phyloP scores from a whole-genome alignment of 331 rosid species.

The Quercus lobata region DNA sequence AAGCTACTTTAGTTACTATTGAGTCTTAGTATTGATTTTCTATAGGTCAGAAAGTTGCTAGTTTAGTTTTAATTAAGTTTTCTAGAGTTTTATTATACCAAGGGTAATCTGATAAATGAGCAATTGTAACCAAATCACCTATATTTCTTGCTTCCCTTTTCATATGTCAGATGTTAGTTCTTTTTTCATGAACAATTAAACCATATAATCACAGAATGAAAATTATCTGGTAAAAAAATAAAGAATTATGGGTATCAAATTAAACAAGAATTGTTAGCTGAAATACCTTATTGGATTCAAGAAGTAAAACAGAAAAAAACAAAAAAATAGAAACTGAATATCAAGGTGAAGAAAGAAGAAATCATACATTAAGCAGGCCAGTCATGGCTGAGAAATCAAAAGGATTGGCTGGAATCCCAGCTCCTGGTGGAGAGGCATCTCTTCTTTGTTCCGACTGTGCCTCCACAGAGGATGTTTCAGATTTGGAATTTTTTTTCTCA shows the following conservation, averaged over 20 bases:
- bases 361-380: conserved; percentile 88
- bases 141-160: background rate
- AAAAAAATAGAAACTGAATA: background rate
- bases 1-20: too few relatives aligned
- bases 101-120: background rate
- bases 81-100: too few relatives aligned
- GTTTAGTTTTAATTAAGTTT: too few relatives aligned
- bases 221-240: background rate
- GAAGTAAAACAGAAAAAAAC: background rate
- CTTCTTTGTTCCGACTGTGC: conserved; percentile 37
- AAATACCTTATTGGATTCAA: background rate
- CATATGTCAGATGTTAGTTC: background rate
- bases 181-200: background rate
- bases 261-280: background rate
- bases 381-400: conserved; percentile 94
- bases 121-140: background rate
- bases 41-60: too few relatives aligned
- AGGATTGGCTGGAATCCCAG: conserved; percentile 61
- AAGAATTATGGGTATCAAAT: background rate
- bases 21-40: too few relatives aligned
- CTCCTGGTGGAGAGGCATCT: conserved; percentile 35
- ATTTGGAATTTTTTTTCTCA: conserved; percentile 46
- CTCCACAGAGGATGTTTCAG: conserved; percentile 62
- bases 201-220: background rate
- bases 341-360: background rate